Base-by-base conservation (phyloP, 106 monocot genomes). In the Chionographis japonica region DNA sequence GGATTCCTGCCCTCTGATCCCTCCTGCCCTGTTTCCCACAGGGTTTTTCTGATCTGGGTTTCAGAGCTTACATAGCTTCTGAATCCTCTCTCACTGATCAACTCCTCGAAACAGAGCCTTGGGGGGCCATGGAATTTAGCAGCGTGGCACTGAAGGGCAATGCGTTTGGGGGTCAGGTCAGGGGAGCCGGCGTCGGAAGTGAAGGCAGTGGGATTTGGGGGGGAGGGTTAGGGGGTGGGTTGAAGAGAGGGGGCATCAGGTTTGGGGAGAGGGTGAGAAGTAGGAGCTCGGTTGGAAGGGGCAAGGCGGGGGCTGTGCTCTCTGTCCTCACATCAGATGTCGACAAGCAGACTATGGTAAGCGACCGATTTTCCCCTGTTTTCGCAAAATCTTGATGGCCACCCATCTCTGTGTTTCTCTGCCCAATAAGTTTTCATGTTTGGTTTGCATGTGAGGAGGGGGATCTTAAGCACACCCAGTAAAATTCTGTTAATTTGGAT, bases 251-350 rank as follows among this genome's bases (percentile, higher is more conserved):
- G 62, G 43, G 51, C 9, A 15, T 13, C 15, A 50, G 57, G 8
- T 4, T 60, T 40, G 60, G 49, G 43, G 43, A 27, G 37, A 70
- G 27, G 4, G 58, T 69, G 35, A 66, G 53, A 40, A 12, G 4
- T 9, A 50, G 66, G 43, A 71, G 52, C 56, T 66, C 3, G 16
- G 41, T 12, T 61, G 62, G 72, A 59, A 69, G 42, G 39, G 36
- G 19, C 4, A 70, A 35, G 35, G 38, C 49, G 6, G 58, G 74
- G 7, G 37, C 52, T 43, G 17, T 57, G 43, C 66, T 58, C 57
- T 74, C 70, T 72, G 41, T 72, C 67, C 78, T 84, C 18, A 79
- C 83, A n/a, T 70, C 83, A 37, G 79, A 75, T 64, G 71, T 79
- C 67, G 54, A 75, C 63, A 66, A 72, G 51, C 75, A 84, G 63